Evolutionary conservation across 441 rosid species (phyloP).

Genomic region (Syzygium malaccense): DNA sequence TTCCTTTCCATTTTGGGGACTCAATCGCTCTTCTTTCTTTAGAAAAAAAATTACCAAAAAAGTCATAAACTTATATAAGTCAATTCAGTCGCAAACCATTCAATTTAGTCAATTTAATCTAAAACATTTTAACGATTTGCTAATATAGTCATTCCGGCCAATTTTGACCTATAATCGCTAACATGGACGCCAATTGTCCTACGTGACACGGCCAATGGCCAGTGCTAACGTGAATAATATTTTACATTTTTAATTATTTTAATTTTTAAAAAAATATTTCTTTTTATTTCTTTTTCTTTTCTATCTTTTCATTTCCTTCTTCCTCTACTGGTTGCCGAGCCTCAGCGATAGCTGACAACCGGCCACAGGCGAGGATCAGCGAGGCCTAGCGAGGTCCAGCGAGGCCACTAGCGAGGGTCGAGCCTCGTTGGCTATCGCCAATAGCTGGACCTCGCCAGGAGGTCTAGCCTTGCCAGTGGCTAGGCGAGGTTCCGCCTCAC

Average conservation of each 20-base stretch:
- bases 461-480: not conserved
- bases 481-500: too few species aligned
- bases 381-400: rapidly evolving
- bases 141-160: not conserved
- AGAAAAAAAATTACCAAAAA: not conserved
- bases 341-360: not conserved
- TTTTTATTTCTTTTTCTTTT: not conserved
- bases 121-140: not conserved
- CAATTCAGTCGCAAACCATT: too few species aligned
- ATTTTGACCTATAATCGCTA: not conserved
- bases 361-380: rapidly evolving
- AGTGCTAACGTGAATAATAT: not conserved
- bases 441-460: not conserved
- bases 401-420: not conserved
- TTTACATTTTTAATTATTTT: not conserved
- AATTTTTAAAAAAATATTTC: not conserved
- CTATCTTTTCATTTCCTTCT: not conserved
- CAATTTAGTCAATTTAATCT: not conserved
- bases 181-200: rapidly evolving
- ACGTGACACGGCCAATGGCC: rapidly evolving
- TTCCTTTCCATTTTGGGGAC: not conserved
- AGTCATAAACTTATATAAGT: not conserved
- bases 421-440: not conserved
- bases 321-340: not conserved
- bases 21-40: not conserved